Conservation (phyloP, 768 basidiomycete species). For the Termitomyces sp. region DNA sequence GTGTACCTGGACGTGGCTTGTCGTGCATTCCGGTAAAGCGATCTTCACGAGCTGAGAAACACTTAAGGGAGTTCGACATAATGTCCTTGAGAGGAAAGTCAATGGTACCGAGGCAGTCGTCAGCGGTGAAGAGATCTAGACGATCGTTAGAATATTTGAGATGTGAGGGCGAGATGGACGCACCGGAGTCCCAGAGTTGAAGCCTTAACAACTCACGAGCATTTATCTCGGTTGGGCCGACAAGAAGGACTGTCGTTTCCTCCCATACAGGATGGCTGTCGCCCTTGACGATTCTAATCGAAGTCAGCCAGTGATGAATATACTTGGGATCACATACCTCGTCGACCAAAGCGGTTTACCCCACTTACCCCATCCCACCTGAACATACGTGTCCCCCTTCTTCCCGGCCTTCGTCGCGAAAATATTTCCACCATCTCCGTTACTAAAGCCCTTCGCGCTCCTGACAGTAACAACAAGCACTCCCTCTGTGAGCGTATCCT, state of each 20-base stretch:
- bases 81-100: constrained; percentile 37
- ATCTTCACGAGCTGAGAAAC: constrained; percentile 45
- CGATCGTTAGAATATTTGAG: background rate
- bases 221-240: constrained; percentile 64
- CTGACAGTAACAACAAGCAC: constrained; percentile 65
- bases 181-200: constrained; percentile 75
- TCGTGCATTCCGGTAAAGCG: constrained; percentile 33
- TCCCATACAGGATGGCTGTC: constrained; percentile 67
- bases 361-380: constrained; percentile 61
- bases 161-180: constrained; percentile 7
- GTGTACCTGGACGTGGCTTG: constrained; percentile 28
- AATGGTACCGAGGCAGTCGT: constrained; percentile 49
- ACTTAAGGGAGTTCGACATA: constrained; percentile 35
- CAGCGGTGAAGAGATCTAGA: constrained; percentile 37
- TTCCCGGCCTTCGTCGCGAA: constrained; percentile 28
- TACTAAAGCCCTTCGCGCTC: constrained; percentile 49
- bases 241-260: constrained; percentile 60
- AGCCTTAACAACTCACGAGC: constrained; percentile 60
- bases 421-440: constrained; percentile 33
- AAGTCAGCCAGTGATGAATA: background rate
- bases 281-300: constrained; percentile 52
- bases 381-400: constrained; percentile 54
- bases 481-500: constrained; percentile 65
- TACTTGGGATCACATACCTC: constrained; percentile 28
- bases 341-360: constrained; percentile 70